Base-by-base conservation (phyloP, 202 grass and related monocot genomes). In the Sporobolus alterniflorus region DNA sequence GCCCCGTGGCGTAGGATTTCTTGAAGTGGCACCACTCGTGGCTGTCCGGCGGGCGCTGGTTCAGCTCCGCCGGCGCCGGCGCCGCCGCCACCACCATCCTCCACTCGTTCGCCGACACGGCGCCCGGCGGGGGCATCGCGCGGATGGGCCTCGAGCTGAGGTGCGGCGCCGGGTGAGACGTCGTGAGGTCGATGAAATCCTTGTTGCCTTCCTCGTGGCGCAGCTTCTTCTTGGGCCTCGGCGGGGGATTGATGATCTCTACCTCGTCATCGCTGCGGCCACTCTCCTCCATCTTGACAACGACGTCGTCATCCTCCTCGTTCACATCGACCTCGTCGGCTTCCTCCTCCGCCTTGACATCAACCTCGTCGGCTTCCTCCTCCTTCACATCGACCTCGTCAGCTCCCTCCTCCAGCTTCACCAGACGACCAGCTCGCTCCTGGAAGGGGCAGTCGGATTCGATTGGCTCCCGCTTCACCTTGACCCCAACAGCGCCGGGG, bases 81-180 rank as follows among this genome's bases (percentile, higher is more conserved):
- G 71, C 41, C 20, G 82, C 78, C 41, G 71, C 67, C 6, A 89
- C 36, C 24, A 83, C 88, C 86, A 96, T 87, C 75, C 71, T 81
- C 70, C 75, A 81, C 30, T 91, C 85, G 18, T 44, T 44, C 55
- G 21, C n/a, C 52, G 69, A 41, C 31, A 40, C 70, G 25, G 67
- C 67, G 9, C 28, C 61, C 20, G 47, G 62, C 43, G 88, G 93
- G 7, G 75, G 83, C 49, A 89, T 28, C 16, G 90, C 88, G 40
- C 81, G 82, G 78, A 96, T 76, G 16, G 93, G 88, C 36, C 59
- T 74, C 39, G 93, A 73, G 49, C 87, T 96, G 40, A 96, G 79
- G 85, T 85, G 89, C 15, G 93, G 80, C 72, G 54, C 48, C 30
- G 85, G 87, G 26, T 86, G 76, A 31, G 88, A 76, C 21, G 64